Evolutionary conservation across 139 green algal genomes (phyloP).

Genomic region (Picochlorum sp.): DNA sequence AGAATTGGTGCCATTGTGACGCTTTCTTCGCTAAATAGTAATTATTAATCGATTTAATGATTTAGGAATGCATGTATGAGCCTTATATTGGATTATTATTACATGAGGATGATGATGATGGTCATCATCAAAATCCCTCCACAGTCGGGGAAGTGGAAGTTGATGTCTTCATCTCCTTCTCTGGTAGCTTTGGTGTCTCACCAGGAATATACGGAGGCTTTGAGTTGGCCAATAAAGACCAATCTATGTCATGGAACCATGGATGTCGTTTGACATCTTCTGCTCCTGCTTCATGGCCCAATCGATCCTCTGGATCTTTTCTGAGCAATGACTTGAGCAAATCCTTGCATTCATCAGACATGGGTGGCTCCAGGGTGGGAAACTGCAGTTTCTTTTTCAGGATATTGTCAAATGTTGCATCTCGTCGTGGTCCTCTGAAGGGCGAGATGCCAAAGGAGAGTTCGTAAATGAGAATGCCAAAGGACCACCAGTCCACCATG

Average conservation of each 20-base stretch:
- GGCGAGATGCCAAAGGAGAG: conserved; percentile 80
- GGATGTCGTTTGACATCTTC: conserved; percentile 89
- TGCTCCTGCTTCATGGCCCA: conserved; percentile 68
- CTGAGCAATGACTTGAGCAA: conserved; percentile 73
- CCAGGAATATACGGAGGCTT: conserved; percentile 23
- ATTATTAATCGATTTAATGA: too few species aligned
- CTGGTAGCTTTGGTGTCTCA: not conserved
- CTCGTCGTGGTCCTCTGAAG: conserved; percentile 60
- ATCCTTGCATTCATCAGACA: conserved; percentile 44
- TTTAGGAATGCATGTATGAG: too few species aligned
- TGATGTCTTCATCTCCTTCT: not conserved
- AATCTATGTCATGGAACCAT: conserved; percentile 84
- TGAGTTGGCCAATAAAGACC: conserved; percentile 68
- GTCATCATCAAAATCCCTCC: not conserved
- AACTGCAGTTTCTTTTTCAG: conserved; percentile 77
- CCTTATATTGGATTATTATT: too few species aligned
- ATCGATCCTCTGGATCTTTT: conserved; percentile 46
- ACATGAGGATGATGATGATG: too few species aligned
- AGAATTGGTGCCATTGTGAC: too few species aligned
- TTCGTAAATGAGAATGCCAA: conserved; percentile 96
- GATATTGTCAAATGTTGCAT: conserved; percentile 94
- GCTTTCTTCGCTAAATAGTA: too few species aligned
- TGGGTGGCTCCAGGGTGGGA: conserved; percentile 40
- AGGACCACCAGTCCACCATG: conserved; percentile 78
- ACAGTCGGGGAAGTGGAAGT: not conserved